Evolutionary conservation across 352 stramenopile species (phyloP), one percentile per base, ranked within the genome.

Genomic region (Globisporangium parvum): DNA sequence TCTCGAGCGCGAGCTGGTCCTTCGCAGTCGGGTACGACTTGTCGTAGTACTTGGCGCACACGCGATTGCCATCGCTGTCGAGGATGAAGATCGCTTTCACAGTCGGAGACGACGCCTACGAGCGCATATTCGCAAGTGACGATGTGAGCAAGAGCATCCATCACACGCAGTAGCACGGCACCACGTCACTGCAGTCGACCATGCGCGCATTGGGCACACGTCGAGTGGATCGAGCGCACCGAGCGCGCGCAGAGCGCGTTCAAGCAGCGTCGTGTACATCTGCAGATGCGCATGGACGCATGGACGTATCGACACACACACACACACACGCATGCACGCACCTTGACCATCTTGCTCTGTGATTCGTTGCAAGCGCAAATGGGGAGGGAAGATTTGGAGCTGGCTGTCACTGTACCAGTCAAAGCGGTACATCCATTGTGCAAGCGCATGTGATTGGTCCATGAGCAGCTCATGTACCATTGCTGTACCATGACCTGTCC

Each of bases 21-120:
- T 91, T 95, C 45, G 84, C 65, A 21, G 83, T 81, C 58, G 80
- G 80, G 64, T 93, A 93, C 63, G 80, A 87, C 67, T 91, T 89
- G 68, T 95, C 85, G 55, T 96, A 96, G 76, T 96, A 96, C 78
- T 96, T 96, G 67, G 88, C 85, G 52, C 87, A 93, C 60, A 96
- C 75, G 55, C 88, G 85, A 56, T 86, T 93, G 55, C 88, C 88
- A 53, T 96, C 88, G 57, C 72, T 91, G 69, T 92, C 85, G 55
- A 95, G 61, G 33, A 95, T 72, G 63, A 93, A 93, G 62, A 95
- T 93, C 57, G 83, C 85, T 70, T 93, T 93, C 48, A 95, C 84
- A 54, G 76, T 85, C 26, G 85, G 85, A 67, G 80, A 86, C 39
- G 74, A 60, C 53, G 65, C 69, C 83, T 93, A 49, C 28, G 26